Evolutionary conservation across 495 filamentous ascomycete genomes (phyloP), one percentile per base, ranked within the genome.

Genomic region (Penicillium coffeae): DNA sequence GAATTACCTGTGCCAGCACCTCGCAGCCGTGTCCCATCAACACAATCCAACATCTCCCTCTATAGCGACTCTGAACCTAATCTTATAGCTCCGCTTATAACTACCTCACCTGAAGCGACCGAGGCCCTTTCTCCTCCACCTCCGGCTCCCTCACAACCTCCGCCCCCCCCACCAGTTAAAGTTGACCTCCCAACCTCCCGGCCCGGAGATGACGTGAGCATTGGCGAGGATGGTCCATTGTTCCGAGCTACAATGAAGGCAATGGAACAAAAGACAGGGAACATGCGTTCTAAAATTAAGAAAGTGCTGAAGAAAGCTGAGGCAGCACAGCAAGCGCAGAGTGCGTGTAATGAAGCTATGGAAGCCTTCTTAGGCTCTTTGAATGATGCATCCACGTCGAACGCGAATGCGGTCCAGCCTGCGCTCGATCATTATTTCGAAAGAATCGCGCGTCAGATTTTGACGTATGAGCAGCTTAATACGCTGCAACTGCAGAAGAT

Each of bases 341-440:
- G 71, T 1, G 77, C 82, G 39, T 93, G 88, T 65, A 97, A 97
- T 61, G 86, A 90, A 14, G 87, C 91, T 13, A 81, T 94, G 50
- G 66, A 76, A 15, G 83, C 75, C 1, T 94, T 99, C 65, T 85
- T 94, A 67, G 86, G 90, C n/a, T 84, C 90, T 13, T 74, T 99
- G 36, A 80, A 83, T 42, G 93, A 97, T 54, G 88, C 89, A 3
- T 90, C 92, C 4, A 82, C 82, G 1, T 91, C 90, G 13, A 97
- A 96, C 66, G 88, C 88, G 33, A 92, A 95, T 59, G 93, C 93
- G 1, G 92, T 99, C 16, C 88, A 93, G 60, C 93, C 93, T 12
- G 93, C 92, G 3, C 74, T 97, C 38, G 93, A 99, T 40, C 92
- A 99, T 62, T 99, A 99, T 59, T 99, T 96, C 50, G 90, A 97